These are phyloP conservation scores for Penicillium canescens DNA, from an alignment of 495 filamentous ascomycete genomes.

Conservation along the genomic window DNA sequence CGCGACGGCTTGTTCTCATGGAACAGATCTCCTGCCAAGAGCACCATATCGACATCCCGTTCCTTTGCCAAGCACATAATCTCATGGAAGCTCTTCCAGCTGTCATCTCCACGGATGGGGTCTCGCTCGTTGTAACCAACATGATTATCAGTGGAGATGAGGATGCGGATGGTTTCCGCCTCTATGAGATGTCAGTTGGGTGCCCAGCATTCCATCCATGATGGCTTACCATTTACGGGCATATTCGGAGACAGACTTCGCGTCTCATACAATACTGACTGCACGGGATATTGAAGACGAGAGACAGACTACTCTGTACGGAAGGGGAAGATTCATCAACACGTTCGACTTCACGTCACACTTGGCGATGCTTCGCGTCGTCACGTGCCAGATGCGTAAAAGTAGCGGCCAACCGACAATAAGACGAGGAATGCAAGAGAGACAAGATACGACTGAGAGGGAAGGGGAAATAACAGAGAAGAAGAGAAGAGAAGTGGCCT, in stretches of 20 bases:
- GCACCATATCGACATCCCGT: constrained; percentile 92
- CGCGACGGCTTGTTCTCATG: constrained; percentile 98
- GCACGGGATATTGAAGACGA: background rate
- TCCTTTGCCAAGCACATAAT: constrained; percentile 88
- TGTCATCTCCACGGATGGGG: constrained; percentile 89
- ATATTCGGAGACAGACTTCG: constrained; percentile 16
- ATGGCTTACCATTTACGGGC: constrained; percentile 27
- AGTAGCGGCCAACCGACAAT: background rate
- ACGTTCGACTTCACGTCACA: no score
- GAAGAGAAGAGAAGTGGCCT: background rate
- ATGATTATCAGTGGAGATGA: constrained; percentile 94
- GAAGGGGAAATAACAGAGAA: background rate
- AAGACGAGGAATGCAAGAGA: background rate
- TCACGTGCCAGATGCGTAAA: constrained; percentile 15
- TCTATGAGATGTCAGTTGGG: constrained; percentile 39
- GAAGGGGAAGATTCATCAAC: no score
- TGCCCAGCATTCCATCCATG: background rate
- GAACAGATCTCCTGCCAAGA: constrained; percentile 92
- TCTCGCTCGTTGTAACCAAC: constrained; percentile 96
- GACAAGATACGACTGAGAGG: background rate
- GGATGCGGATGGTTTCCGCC: constrained; percentile 90
- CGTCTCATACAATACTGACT: background rate
- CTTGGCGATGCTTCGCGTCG: constrained; percentile 8
- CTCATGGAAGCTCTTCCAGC: constrained; percentile 95
- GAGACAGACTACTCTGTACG: background rate